A percentile compares a stretch with the other conserved stretches of the same genome.
Evolutionary conservation across 169 alveolate species (phyloP).

Genomic region (Miamiensis avidus): DNA sequence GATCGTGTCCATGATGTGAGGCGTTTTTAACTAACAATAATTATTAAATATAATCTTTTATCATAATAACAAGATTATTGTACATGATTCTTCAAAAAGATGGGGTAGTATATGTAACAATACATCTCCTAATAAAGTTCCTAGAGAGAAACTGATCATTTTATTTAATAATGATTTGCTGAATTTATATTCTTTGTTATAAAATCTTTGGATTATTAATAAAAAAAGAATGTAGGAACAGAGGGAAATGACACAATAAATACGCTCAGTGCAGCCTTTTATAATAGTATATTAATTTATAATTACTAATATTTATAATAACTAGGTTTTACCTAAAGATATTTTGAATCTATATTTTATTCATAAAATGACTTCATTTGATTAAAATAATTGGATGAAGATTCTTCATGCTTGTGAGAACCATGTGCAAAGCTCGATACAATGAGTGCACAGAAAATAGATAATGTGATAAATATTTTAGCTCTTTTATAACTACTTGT

Average conservation of each 20-base stretch:
- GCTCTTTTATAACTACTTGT: too few relatives aligned
- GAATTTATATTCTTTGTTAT: conserved; percentile 6
- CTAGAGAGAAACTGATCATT: conserved; percentile 76
- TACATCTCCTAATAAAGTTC: conserved; percentile 85
- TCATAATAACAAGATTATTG: neutral
- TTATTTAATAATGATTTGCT: conserved; percentile 43
- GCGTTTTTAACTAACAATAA: neutral
- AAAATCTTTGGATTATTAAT: neutral
- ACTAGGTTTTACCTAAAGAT: too few relatives aligned
- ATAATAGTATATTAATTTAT: too few relatives aligned
- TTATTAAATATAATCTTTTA: neutral
- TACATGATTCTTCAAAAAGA: conserved; percentile 3
- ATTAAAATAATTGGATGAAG: too few relatives aligned
- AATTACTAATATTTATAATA: too few relatives aligned
- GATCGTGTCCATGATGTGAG: neutral
- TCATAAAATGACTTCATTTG: too few relatives aligned
- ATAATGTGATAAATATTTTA: too few relatives aligned
- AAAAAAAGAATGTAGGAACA: conserved; percentile 11
- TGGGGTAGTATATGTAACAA: conserved; percentile 80
- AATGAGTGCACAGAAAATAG: too few relatives aligned
- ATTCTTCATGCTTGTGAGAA: too few relatives aligned
- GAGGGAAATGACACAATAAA: conserved; percentile 16
- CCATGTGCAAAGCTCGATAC: too few relatives aligned
- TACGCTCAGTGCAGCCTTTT: conserved; percentile 5
- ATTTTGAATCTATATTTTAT: too few relatives aligned